phyloP scores from a whole-genome alignment of 73 alveolate genomes.

The Paramecium pentaurelia region DNA sequence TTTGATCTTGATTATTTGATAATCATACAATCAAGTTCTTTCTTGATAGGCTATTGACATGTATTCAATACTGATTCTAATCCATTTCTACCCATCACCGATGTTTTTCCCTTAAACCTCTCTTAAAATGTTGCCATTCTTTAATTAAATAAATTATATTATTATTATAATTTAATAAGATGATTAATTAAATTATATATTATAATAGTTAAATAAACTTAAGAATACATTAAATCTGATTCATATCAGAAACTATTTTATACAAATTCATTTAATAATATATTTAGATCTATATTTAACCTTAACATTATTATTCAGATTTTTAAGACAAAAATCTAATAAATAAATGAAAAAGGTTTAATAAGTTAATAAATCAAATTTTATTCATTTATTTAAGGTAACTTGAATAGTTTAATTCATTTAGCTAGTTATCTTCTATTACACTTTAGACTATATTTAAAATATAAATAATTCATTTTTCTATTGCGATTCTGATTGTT shows the following conservation, averaged over 20 bases:
- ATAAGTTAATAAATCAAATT: no score
- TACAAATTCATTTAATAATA: no score
- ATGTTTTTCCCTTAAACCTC: slow-evolving; percentile 32
- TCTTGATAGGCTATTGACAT: background rate
- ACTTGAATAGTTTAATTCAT: background rate
- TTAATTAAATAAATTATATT: background rate
- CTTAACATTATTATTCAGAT: background rate
- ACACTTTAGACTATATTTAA: background rate
- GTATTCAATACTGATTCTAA: slow-evolving; percentile 2
- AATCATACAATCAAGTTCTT: background rate
- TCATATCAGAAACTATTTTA: background rate
- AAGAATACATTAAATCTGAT: no score
- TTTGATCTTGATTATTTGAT: background rate
- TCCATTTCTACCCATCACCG: slow-evolving; percentile 31
- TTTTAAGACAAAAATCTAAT: no score
- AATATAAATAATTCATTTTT: no score
- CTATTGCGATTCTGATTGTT: no score
- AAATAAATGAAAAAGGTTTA: background rate
- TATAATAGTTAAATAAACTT: no score
- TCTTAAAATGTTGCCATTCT: slow-evolving; percentile 31
- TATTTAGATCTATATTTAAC: no score
- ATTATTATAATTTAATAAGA: background rate
- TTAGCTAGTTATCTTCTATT: background rate
- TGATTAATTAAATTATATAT: background rate
- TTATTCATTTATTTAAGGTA: background rate